Conservation (phyloP, 495 filamentous ascomycete genomes). For the Podospora bellae-mahoneyi region DNA sequence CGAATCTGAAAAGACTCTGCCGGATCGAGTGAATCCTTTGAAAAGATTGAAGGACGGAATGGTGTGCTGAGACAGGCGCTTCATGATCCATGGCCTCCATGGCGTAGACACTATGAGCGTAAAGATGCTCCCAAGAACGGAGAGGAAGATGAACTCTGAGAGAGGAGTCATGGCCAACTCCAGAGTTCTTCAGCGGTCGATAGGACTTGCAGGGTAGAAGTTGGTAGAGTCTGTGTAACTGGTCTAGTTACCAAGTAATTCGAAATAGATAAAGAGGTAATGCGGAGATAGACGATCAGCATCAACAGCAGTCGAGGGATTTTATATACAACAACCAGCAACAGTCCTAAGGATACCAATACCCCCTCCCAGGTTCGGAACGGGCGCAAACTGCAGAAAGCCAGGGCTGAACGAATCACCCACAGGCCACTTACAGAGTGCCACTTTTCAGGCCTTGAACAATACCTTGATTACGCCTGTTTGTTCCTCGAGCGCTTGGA, state of each 20-base stretch:
- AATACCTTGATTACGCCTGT: background rate
- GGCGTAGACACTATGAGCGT: background rate
- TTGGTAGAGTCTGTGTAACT: background rate
- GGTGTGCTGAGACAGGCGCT: background rate
- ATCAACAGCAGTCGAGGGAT: background rate
- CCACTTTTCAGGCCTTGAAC: background rate
- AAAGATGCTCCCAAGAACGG: constrained; percentile 10
- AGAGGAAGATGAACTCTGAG: constrained; percentile 8
- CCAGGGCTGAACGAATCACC: background rate
- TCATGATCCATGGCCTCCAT: background rate
- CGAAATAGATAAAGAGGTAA: background rate
- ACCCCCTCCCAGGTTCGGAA: background rate
- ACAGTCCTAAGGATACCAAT: background rate
- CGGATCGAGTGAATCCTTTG: background rate
- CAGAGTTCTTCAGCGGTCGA: background rate
- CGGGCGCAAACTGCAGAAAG: background rate
- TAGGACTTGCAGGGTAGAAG: background rate
- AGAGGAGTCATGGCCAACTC: constrained; percentile 8
- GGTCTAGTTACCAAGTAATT: background rate
- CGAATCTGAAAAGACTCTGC: background rate
- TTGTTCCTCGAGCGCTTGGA: background rate
- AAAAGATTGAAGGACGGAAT: background rate
- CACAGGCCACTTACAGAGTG: background rate
- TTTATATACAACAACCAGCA: background rate
- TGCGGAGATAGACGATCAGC: background rate